Conservation (phyloP, 2,329 filamentous ascomycete species). For the Escovopsis sp. region DNA sequence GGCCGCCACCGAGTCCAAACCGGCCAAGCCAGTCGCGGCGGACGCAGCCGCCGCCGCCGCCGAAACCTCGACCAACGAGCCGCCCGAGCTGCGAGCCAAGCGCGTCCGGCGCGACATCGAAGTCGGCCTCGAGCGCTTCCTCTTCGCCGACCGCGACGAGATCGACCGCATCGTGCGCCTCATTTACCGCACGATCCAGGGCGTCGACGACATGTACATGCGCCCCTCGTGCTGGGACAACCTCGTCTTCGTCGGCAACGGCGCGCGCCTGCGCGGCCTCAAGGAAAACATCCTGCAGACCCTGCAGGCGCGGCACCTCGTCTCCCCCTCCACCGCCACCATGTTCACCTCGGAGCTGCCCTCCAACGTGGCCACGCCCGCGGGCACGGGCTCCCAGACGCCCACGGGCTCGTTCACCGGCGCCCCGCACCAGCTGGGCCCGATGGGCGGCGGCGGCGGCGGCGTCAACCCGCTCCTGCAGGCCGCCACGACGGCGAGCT, state of each 20-base stretch:
- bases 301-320: constrained; percentile 66
- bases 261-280: constrained; percentile 58
- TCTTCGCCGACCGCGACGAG: constrained; percentile 51
- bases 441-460: no score
- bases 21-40: constrained; percentile 6
- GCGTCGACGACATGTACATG: constrained; percentile 71
- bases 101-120: constrained; percentile 53
- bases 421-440: constrained; percentile 37
- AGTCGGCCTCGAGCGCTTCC: constrained; percentile 61
- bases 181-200: constrained; percentile 69
- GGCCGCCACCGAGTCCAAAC: constrained; percentile 6
- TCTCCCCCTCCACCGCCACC: constrained; percentile 82
- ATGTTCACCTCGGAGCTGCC: constrained; percentile 97
- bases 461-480: constrained; percentile 82
- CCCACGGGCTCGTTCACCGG: constrained; percentile 51
- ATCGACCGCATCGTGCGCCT: constrained; percentile 72
- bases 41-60: constrained; percentile 4
- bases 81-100: constrained; percentile 34
- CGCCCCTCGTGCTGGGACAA: constrained; percentile 83
- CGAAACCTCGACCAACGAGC: constrained; percentile 10
- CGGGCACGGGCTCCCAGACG: constrained; percentile 81
- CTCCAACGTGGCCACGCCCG: constrained; percentile 80
- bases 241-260: constrained; percentile 82
- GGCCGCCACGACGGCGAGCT: constrained; percentile 67
- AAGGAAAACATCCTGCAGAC: constrained; percentile 75